A percentile compares a stretch with the other conserved stretches of the same genome.
These are phyloP conservation scores for Naematelia aurantialba DNA, from an alignment of 768 basidiomycete species.

Conservation along the genomic window DNA sequence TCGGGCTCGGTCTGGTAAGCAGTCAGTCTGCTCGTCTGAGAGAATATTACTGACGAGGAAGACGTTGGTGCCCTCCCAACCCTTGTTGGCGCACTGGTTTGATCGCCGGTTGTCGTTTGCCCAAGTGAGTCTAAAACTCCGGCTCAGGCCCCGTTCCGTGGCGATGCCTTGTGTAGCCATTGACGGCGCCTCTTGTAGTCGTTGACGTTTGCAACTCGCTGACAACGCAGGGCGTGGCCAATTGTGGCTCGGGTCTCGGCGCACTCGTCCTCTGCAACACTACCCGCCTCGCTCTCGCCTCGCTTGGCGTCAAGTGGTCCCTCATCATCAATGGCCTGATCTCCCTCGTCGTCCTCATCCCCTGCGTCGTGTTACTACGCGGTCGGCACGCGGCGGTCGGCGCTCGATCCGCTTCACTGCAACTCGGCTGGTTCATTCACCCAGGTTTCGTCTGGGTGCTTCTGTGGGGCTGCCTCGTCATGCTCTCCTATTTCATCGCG, in stretches of 20 bases:
- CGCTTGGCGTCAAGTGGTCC: slow-evolving; percentile 34
- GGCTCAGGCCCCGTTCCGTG: neutral
- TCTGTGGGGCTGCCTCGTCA: slow-evolving; percentile 42
- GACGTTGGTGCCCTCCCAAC: slow-evolving; percentile 27
- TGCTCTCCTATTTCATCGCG: slow-evolving; percentile 47
- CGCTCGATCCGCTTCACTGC: slow-evolving; percentile 38
- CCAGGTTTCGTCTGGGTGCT: slow-evolving; percentile 46
- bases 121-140: slow-evolving; percentile 13
- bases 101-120: slow-evolving; percentile 30
- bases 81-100: slow-evolving; percentile 42
- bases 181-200: no score
- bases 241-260: slow-evolving; percentile 40
- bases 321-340: slow-evolving; percentile 47
- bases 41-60: neutral
- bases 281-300: slow-evolving; percentile 26
- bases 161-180: neutral
- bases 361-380: slow-evolving; percentile 39
- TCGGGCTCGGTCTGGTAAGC: slow-evolving; percentile 26
- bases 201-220: no score
- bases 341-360: slow-evolving; percentile 38
- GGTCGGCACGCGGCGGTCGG: slow-evolving; percentile 40
- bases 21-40: neutral
- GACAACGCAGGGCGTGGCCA: slow-evolving; percentile 30
- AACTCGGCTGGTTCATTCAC: slow-evolving; percentile 38
- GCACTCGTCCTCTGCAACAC: slow-evolving; percentile 36